Percentiles rank a stretch among this genome's conserved stretches.
Evolutionary conservation across 257 asterid genomes (phyloP).

Genomic region (Jacaranda copaia): DNA sequence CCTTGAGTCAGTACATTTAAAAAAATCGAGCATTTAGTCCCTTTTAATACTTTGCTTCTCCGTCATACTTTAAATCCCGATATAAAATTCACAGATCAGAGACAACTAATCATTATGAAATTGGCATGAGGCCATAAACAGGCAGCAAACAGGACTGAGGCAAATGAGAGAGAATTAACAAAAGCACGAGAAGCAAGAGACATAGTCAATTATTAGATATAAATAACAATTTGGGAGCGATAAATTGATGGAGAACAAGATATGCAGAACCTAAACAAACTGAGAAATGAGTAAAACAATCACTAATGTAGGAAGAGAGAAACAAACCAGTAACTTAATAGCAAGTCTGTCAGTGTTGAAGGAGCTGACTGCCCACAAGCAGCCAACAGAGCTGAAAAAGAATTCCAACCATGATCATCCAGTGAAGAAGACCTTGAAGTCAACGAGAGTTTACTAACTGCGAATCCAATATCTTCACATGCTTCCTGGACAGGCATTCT

Average conservation of each 20-base stretch:
- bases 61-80: background rate
- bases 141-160: constrained; percentile 17
- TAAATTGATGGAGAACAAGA: constrained; percentile 14
- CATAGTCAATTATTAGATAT: constrained; percentile 7
- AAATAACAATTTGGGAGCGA: constrained; percentile 24
- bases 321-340: constrained; percentile 73
- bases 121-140: constrained; percentile 10
- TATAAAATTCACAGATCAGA: background rate
- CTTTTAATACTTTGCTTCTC: constrained; percentile 3
- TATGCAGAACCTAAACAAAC: constrained; percentile 20
- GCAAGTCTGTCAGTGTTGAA: constrained; percentile 59
- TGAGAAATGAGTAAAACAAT: constrained; percentile 26
- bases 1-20: constrained; percentile 15
- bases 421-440: constrained; percentile 59
- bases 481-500: constrained; percentile 48
- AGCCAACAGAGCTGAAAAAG: constrained; percentile 79
- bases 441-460: constrained; percentile 73
- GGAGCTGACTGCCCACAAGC: constrained; percentile 91
- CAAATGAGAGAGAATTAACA: constrained; percentile 12
- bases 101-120: constrained; percentile 18
- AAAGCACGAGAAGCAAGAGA: constrained; percentile 27
- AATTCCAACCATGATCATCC: constrained; percentile 65
- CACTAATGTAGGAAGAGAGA: constrained; percentile 34
- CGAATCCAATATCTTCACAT: constrained; percentile 66
- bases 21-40: background rate